Percentiles rank a stretch among this genome's conserved stretches.
Conservation (phyloP, 164 flowering plant genomes). For the Saururus chinensis region DNA sequence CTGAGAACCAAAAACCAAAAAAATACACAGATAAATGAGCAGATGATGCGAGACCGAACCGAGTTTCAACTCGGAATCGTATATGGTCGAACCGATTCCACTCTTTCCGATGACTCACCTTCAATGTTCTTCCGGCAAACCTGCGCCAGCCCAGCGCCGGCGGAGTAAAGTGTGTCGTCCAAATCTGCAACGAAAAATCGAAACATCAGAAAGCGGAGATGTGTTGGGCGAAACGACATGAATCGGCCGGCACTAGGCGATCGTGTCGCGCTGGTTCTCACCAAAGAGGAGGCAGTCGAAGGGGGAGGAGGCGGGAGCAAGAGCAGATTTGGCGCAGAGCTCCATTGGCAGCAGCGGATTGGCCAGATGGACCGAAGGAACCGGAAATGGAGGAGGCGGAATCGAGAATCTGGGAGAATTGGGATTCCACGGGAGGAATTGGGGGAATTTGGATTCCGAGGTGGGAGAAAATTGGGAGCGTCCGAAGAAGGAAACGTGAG, state of each 20-base stretch:
- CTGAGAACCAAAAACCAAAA: slow-evolving; percentile 21
- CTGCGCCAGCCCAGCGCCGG: slow-evolving; percentile 43
- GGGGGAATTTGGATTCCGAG: too few relatives aligned
- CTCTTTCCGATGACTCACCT: slow-evolving; percentile 21
- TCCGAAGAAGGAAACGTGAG: too few relatives aligned
- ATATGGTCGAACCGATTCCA: too few relatives aligned
- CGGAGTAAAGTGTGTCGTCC: slow-evolving; percentile 80
- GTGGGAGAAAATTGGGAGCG: too few relatives aligned
- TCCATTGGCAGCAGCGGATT: slow-evolving; percentile 20
- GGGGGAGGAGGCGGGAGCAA: slow-evolving; percentile 20
- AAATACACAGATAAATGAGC: neutral
- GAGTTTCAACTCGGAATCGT: neutral
- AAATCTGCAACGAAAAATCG: slow-evolving; percentile 41
- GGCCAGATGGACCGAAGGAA: neutral
- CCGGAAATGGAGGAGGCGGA: neutral
- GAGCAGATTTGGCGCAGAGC: slow-evolving; percentile 17
- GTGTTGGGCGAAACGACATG: neutral
- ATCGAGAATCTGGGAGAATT: too few relatives aligned
- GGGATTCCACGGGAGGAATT: too few relatives aligned
- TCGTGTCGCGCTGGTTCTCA: slow-evolving; percentile 4
- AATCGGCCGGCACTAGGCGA: neutral
- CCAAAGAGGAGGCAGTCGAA: slow-evolving; percentile 55
- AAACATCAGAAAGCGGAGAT: neutral
- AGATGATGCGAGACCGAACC: neutral
- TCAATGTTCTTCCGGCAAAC: slow-evolving; percentile 64